These are phyloP conservation scores for Rickenella mellea DNA, from an alignment of 768 basidiomycete genomes.

Conservation along the genomic window DNA sequence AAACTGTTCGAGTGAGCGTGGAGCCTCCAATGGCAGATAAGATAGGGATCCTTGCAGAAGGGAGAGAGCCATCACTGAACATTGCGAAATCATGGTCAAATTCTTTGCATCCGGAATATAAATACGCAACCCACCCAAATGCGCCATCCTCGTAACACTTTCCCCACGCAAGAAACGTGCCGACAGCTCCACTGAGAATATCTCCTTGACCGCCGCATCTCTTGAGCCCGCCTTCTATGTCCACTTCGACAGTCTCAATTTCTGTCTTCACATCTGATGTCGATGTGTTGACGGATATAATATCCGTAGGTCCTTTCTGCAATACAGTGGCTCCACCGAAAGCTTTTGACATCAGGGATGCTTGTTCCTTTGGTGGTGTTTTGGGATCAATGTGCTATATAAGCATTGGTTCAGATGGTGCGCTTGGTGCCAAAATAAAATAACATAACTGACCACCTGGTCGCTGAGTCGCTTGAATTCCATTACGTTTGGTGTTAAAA, in stretches of 20 bases:
- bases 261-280: conserved; percentile 26
- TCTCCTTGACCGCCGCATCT: conserved; percentile 97
- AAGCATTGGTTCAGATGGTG: background rate
- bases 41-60: conserved; percentile 63
- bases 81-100: no score
- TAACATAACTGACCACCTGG: conserved; percentile 38
- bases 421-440: background rate
- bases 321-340: conserved; percentile 86
- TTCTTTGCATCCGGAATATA: background rate
- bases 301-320: conserved; percentile 78
- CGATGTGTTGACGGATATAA: conserved; percentile 72
- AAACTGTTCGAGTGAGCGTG: conserved; percentile 80
- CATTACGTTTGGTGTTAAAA: conserved; percentile 90
- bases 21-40: conserved; percentile 82
- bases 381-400: conserved; percentile 39
- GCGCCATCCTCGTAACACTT: conserved; percentile 83
- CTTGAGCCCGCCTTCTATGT: conserved; percentile 74
- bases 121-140: conserved; percentile 50
- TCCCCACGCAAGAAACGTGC: conserved; percentile 90
- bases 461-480: conserved; percentile 86
- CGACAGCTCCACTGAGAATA: conserved; percentile 80
- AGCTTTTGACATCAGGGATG: conserved; percentile 57
- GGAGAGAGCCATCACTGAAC: conserved; percentile 41
- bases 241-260: conserved; percentile 48
- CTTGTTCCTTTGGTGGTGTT: conserved; percentile 44